phyloP scores from a whole-genome alignment of 2,329 filamentous ascomycete genomes.

The Aureobasidium sp. region DNA sequence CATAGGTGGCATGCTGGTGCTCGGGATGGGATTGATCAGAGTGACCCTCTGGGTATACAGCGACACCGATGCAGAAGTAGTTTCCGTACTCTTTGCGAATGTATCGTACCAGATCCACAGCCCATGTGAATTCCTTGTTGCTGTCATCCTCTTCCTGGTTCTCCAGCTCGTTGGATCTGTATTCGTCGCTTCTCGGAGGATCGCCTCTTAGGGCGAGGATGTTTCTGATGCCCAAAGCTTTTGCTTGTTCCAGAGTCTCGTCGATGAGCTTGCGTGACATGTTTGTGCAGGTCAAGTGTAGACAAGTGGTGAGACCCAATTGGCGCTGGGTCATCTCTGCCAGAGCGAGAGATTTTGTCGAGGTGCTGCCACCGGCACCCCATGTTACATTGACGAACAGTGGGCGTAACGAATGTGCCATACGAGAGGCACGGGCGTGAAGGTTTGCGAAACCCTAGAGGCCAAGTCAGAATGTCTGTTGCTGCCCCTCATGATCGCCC shows the following conservation, averaged over 20 bases:
- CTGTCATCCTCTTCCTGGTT: constrained; percentile 52
- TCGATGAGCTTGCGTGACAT: constrained; percentile 86
- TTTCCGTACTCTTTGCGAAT: constrained; percentile 80
- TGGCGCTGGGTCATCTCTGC: constrained; percentile 93
- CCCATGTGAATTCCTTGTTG: constrained; percentile 78
- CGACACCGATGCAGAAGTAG: constrained; percentile 94
- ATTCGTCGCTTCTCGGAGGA: constrained; percentile 82
- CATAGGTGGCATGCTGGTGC: constrained; percentile 53
- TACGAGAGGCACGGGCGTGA: constrained; percentile 84
- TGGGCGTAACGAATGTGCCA: constrained; percentile 83
- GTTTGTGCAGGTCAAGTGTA: constrained; percentile 96
- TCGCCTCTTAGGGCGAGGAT: constrained; percentile 89
- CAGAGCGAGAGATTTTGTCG: constrained; percentile 82
- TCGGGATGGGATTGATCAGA: constrained; percentile 86
- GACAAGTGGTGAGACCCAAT: constrained; percentile 83
- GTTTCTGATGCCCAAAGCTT: constrained; percentile 82
- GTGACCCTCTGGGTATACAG: constrained; percentile 91
- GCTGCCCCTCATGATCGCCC: constrained; percentile 18
- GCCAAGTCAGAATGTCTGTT: not conserved
- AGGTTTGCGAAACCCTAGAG: constrained; percentile 78
- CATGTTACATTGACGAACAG: constrained; percentile 97
- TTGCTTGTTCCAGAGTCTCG: constrained; percentile 81
- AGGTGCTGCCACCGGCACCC: constrained; percentile 91
- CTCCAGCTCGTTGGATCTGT: constrained; percentile 45
- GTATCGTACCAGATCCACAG: constrained; percentile 80